Evolutionary conservation across 2,329 filamentous ascomycete species (phyloP), one percentile per base, ranked within the genome.

Genomic region (Huntiella decipiens): DNA sequence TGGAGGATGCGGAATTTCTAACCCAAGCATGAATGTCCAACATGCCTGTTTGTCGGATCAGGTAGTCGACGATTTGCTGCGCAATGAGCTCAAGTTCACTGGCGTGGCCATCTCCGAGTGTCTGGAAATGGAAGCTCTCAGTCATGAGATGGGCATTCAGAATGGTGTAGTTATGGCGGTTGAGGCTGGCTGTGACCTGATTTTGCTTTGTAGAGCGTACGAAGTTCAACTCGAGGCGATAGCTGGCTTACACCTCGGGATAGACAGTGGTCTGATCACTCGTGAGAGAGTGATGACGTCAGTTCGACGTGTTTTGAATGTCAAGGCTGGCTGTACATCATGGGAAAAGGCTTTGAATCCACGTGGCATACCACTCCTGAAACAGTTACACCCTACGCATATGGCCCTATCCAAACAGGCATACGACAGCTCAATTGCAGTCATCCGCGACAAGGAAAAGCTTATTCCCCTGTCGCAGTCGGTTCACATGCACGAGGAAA

Each of bases 121-220:
- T 53, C 65, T 96, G 5, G 88, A 95, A 59, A 96, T 96, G 88
- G 87, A 95, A 56, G 86, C 87, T 0, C 71, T 96, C 6, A 91
- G 85, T 52, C 84, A 93, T 57, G 92, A 95, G 55, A 91, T 96
- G 43, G 88, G 88, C n/a, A 86, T 98, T 13, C 86, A 88, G 53
- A 88, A 91, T 36, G 91, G 91, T 10, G 94, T 88, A 0, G 85
- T 96, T 54, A 95, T 95, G 86, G 91, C 91, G 3, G 83, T 95
- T 43, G 91, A 94, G 59, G 88, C 91, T 31, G 91, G 91, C 11
- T 96, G 91, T 57, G 91, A 98, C 59, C 66, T 96, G 45, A 77
- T 95, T 4, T 71, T 95, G 4, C 72, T 95, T 1, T 96, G 87
- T 55, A 78, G 86, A 38, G 86, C 85, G 4, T 92, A 86, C 54